Base-by-base conservation (phyloP, 768 basidiomycete species). In the Amanita rimosa region DNA sequence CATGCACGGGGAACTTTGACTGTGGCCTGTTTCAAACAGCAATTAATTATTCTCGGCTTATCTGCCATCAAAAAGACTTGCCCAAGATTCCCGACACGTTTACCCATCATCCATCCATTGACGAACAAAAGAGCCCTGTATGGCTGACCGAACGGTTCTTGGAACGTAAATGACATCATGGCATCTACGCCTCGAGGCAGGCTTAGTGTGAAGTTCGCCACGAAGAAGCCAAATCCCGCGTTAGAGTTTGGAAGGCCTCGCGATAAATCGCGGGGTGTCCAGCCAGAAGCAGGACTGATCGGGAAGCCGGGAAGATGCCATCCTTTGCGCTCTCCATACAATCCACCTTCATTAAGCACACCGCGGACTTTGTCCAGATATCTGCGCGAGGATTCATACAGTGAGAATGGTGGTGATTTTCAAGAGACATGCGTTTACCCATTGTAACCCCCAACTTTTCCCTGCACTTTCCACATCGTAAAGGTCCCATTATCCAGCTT, bases 41-140 rank as follows among this genome's bases (percentile, higher is more conserved):
- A 3, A 31, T 29, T 13, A 29, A 29, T 17, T 27, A 27, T 27
- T 27, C 2, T 13, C 7, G 19, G 14, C 33, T 22, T 22, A 34
- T 14, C 21, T 14, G 5, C 14, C 35, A 13, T 21, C 17, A 11
- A 13, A 6, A 9, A 43, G 11, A 60, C 73, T 50, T 52, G 78
- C 85, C 83, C 83, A 1, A 85, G 72, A 56, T 85, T 82, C 11
- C 66, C 79, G n/a, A 83, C 72, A 16, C 80, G 62, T 64, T 89
- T 90, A 7, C 88, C 89, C 77, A 86, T 86, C 77, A 84, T 83
- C 89, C 89, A 92, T 10, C 88, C 89, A 55, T 92, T 90, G 16
- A 91, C 82, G 51, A 85, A 90, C 36, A 91, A 55, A 38, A 78
- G 69, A 3, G 81, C 79, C 13, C 87, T 74, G 57, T 88, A 90